Percentiles rank a stretch among this genome's conserved stretches.
These are phyloP conservation scores for Mortierella sp. DNA, from an alignment of 371 early-diverging fungal genomes.

Conservation along the genomic window DNA sequence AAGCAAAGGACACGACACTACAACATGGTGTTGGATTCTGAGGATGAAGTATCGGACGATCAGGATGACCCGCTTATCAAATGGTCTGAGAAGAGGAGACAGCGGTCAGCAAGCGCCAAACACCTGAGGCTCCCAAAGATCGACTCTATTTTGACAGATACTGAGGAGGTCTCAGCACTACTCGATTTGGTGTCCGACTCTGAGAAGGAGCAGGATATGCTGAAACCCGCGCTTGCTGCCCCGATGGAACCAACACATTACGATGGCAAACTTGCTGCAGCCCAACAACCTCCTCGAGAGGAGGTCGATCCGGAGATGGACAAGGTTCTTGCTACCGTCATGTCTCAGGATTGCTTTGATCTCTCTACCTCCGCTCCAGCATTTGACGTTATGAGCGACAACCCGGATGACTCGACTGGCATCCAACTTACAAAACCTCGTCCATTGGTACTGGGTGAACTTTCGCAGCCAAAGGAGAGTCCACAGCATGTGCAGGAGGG, in stretches of 20 bases:
- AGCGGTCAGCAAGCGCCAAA: background rate
- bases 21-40: constrained; percentile 41
- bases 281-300: background rate
- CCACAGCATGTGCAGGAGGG: constrained; percentile 2
- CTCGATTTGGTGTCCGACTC: constrained; percentile 33
- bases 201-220: constrained; percentile 19
- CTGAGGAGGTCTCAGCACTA: background rate
- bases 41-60: constrained; percentile 34
- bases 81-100: constrained; percentile 9
- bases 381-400: background rate
- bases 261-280: background rate
- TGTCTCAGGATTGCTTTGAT: constrained; percentile 17
- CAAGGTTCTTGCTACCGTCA: background rate
- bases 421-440: constrained; percentile 36
- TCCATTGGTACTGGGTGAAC: constrained; percentile 24
- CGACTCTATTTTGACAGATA: background rate
- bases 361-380: background rate
- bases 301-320: background rate
- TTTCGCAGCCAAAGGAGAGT: constrained; percentile 19
- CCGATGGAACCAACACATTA: background rate
- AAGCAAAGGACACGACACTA: constrained; percentile 41
- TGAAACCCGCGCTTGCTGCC: background rate
- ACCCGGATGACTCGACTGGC: background rate
- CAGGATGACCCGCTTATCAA: background rate
- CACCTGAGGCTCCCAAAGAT: constrained; percentile 34